These are phyloP conservation scores for Triticum turgidum DNA, from an alignment of 176 grass and related monocot species.

Conservation along the genomic window DNA sequence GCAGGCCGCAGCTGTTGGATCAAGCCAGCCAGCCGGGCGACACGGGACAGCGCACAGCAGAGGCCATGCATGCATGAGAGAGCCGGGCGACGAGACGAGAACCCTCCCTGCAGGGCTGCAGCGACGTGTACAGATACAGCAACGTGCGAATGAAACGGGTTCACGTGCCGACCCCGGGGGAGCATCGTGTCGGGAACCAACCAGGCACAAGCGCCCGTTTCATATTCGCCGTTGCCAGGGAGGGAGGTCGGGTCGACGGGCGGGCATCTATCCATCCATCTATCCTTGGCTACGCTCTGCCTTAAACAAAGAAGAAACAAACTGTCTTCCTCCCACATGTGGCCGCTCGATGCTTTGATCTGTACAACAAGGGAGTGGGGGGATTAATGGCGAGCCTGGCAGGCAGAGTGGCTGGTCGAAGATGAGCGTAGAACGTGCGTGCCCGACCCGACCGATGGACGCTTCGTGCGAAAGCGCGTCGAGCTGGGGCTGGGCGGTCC, in stretches of 20 bases:
- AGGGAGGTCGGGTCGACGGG: neutral
- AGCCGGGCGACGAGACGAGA: neutral
- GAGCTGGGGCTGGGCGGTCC: neutral
- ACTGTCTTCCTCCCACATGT: slow-evolving; percentile 23
- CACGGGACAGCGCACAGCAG: neutral
- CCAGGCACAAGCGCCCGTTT: slow-evolving; percentile 22
- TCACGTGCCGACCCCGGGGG: neutral
- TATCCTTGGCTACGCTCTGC: neutral
- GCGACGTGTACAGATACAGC: neutral
- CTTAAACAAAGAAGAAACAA: slow-evolving; percentile 6
- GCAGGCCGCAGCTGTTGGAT: neutral
- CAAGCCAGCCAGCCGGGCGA: neutral
- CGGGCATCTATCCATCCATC: neutral
- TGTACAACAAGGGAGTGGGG: neutral
- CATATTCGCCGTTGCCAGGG: neutral
- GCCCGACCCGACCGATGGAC: neutral
- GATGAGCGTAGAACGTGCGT: neutral
- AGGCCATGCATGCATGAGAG: neutral
- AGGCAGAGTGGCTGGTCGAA: neutral
- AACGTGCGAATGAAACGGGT: neutral
- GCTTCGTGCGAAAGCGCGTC: slow-evolving; percentile 12
- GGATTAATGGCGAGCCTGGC: slow-evolving; percentile 5
- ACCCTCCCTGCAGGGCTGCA: neutral
- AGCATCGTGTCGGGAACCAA: slow-evolving; percentile 37
- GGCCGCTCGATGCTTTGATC: neutral